Evolutionary conservation across 441 rosid genomes (phyloP).

Genomic region (Adansonia gregorii): DNA sequence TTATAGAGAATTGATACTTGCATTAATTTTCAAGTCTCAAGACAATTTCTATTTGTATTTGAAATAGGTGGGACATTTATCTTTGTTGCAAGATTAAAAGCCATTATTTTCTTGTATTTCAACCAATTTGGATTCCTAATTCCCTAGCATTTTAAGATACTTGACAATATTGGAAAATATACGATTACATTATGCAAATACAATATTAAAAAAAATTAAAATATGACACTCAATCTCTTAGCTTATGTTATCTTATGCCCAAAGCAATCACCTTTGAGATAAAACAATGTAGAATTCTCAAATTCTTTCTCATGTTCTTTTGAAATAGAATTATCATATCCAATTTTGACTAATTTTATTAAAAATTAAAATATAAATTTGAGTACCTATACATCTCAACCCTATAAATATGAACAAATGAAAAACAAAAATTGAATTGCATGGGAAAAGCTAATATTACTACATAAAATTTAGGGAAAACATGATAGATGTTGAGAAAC

Average conservation of each 20-base stretch:
- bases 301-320: neutral
- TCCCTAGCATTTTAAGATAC: neutral
- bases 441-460: neutral
- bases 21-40: conserved; percentile 27
- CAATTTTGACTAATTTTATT: conserved; percentile 1
- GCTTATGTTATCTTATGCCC: neutral
- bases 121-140: neutral
- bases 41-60: conserved; percentile 27
- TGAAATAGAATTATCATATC: neutral
- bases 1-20: conserved; percentile 27
- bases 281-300: neutral
- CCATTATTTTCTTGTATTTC: conserved; percentile 37
- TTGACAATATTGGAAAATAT: too few relatives aligned
- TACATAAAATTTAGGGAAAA: neutral
- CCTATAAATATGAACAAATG: neutral
- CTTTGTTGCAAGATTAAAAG: conserved; percentile 46
- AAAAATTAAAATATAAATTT: neutral
- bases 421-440: neutral
- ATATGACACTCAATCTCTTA: too few relatives aligned
- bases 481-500: neutral
- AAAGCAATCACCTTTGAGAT: neutral
- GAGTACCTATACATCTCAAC: neutral
- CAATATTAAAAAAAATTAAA: too few relatives aligned
- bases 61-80: conserved; percentile 30
- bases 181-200: too few relatives aligned